Percentiles rank a stretch among this genome's conserved stretches.
Conservation (phyloP, 1,284 basidiomycete species). For the Moesziomyces globuligerus region DNA sequence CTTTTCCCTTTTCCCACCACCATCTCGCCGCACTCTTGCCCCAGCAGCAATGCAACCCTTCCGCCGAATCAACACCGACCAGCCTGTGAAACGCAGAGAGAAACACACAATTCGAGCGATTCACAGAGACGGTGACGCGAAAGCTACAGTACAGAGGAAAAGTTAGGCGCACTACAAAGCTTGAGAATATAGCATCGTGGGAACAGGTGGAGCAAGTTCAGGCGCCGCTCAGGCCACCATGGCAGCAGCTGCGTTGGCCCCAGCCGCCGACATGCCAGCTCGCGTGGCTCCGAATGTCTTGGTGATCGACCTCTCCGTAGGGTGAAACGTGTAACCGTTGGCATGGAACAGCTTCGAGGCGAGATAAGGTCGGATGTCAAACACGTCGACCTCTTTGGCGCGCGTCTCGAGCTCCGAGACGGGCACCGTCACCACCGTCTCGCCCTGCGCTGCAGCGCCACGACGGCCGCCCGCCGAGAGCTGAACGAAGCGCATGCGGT, state of each 20-base stretch:
- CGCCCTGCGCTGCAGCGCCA: constrained; percentile 14
- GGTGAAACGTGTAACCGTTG: constrained; percentile 80
- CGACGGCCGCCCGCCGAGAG: constrained; percentile 62
- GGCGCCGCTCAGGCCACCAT: constrained; percentile 22
- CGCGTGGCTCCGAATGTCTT: constrained; percentile 56
- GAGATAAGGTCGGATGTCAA: constrained; percentile 86
- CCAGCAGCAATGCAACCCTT: no score
- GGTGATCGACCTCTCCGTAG: constrained; percentile 54
- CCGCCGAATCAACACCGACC: no score
- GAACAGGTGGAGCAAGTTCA: not conserved
- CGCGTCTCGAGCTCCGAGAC: constrained; percentile 70
- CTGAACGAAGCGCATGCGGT: constrained; percentile 80
- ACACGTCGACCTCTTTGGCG: constrained; percentile 91
- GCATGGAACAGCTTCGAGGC: constrained; percentile 83
- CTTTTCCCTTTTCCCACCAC: no score
- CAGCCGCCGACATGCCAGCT: constrained; percentile 14
- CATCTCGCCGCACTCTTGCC: no score
- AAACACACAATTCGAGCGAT: not conserved
- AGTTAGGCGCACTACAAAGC: constrained; percentile 1
- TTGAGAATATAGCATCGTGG: not conserved
- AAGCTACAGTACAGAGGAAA: constrained; percentile 6
- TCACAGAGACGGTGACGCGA: not conserved
- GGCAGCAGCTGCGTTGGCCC: constrained; percentile 16
- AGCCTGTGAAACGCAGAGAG: not conserved
- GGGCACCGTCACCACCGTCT: constrained; percentile 55